Conservation (phyloP, 768 basidiomycete species). For the Lactifluus pinguis region DNA sequence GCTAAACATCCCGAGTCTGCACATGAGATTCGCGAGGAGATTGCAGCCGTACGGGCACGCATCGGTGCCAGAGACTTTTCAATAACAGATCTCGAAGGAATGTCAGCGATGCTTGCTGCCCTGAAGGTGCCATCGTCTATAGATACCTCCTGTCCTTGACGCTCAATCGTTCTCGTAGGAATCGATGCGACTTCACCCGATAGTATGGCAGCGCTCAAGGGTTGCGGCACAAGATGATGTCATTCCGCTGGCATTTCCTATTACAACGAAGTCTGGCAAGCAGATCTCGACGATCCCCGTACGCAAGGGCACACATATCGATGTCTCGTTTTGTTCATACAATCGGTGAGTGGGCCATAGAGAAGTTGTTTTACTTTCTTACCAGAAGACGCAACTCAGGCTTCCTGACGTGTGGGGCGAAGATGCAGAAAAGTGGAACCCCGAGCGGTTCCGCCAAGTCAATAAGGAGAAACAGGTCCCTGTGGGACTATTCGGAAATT, state of each 20-base stretch:
- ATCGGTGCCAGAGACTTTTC: slow-evolving; percentile 24
- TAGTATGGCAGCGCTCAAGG: slow-evolving; percentile 24
- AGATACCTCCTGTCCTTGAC: neutral
- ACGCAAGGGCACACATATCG: slow-evolving; percentile 22
- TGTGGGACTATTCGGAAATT: slow-evolving; percentile 20
- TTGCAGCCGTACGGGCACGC: slow-evolving; percentile 19
- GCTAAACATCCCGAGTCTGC: slow-evolving; percentile 24
- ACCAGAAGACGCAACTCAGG: slow-evolving; percentile 5
- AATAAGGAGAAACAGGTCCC: slow-evolving; percentile 17
- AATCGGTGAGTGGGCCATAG: slow-evolving; percentile 23
- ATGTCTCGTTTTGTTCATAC: slow-evolving; percentile 25
- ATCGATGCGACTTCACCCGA: slow-evolving; percentile 27
- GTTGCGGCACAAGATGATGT: slow-evolving; percentile 26
- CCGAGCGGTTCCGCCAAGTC: slow-evolving; percentile 21
- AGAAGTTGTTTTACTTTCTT: too few species aligned
- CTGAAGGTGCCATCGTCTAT: slow-evolving; percentile 24
- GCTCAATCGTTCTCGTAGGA: slow-evolving; percentile 16
- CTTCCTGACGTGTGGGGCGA: slow-evolving; percentile 26
- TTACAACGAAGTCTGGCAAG: slow-evolving; percentile 23
- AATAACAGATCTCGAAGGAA: slow-evolving; percentile 27
- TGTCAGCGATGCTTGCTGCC: slow-evolving; percentile 27
- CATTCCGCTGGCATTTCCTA: slow-evolving; percentile 27
- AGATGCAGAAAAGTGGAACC: slow-evolving; percentile 27
- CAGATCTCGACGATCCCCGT: slow-evolving; percentile 24
- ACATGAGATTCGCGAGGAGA: slow-evolving; percentile 24